Evolutionary conservation across 2,329 filamentous ascomycete species (phyloP), one percentile per base, ranked within the genome.

Genomic region (Talaromyces verruculosus): DNA sequence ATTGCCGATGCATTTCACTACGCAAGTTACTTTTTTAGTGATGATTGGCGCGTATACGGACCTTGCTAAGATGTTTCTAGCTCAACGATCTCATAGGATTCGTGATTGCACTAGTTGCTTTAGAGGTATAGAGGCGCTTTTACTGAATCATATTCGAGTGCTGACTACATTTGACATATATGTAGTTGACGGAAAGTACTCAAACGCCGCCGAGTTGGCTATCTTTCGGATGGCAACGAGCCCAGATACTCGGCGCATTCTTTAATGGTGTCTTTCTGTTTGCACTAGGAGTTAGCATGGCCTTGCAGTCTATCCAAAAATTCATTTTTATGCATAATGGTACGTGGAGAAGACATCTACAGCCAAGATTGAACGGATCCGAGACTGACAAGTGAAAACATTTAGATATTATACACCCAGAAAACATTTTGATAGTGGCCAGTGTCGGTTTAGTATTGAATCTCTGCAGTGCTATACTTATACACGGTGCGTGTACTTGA

Each of bases 1-100:
- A 81, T 93, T 35, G 90, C 91, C 30, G 91, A 93, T 81, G 89
- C 91, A 1, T 92, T 93, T 71, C 91, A 93, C 74, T 91, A 92
- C 73, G 88, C 90, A 79, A 67, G 84, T 73, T 64, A 69, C 55
- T 49, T 13, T 63, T 58, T 39, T 13, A 2, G 22, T 45, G 39
- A n/a, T 11, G 25, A 57, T 53, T 13, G n/a, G 35, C n/a, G 1
- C n/a, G 11, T 22, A 3, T 17, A 59, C 53, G 39, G 35, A 41
- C 65, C 60, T 67, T 33, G 61, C 33, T 25, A 13, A 30, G 8
- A 3, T 43, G n/a, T 58, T 90, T 88, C 75, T 63, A 65, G 66
- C 61, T 92, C 67, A 91, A 89, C 70, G 90, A 93, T 70, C 77
- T 92, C 1, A 83, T 92, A 63, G 85, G 88, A 15, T 91, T 91